Base-by-base conservation (phyloP, 768 basidiomycete genomes). In the Psilocybe azurescens region DNA sequence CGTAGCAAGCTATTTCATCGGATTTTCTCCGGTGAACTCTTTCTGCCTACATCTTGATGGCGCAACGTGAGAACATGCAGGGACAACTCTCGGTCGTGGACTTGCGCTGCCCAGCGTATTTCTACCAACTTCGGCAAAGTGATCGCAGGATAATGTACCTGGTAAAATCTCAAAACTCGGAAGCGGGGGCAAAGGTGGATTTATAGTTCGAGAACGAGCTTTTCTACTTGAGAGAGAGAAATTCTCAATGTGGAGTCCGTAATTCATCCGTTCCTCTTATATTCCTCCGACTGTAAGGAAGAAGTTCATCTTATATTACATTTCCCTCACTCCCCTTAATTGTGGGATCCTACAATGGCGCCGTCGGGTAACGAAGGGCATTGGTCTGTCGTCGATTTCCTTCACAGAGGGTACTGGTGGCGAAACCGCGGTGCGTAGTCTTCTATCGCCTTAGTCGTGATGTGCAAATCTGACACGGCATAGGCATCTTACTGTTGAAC, bases 361-460 rank as follows among this genome's bases (percentile, higher is more conserved):
- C 64, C 64, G 38, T 56, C 58, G 16, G 65, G 46, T 28, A 56
- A 61, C 38, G 64, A 66, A 60, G 53, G 58, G 32, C 65, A 65
- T 38, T 66, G 65, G 81, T 82, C 87, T 13, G 74, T 89, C 36
- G 79, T 82, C 52, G 83, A 87, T 70, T 85, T 86, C 69, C 83
- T 89, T 56, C 81, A 89, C 70, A 73, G 73, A 63, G 86, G 86
- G 13, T 75, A 77, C 11, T 89, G 87, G 87, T 87, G 86, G 87
- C 78, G 67, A 58, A 87, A 88, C 73, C 78, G 78, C 62, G 86
- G 88, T 87, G 66, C 47, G 78, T 66, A 14, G 48, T 9, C 41
- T 18, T 28, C 6, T 10, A 30, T 36, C 20, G 39, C 24, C 3
- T 10, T 36, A 52, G 53, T 33, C 36, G 16, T 51, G 13, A 32